Conservation (phyloP, 2,329 filamentous ascomycete species). For the Periconia macrospinosa region DNA sequence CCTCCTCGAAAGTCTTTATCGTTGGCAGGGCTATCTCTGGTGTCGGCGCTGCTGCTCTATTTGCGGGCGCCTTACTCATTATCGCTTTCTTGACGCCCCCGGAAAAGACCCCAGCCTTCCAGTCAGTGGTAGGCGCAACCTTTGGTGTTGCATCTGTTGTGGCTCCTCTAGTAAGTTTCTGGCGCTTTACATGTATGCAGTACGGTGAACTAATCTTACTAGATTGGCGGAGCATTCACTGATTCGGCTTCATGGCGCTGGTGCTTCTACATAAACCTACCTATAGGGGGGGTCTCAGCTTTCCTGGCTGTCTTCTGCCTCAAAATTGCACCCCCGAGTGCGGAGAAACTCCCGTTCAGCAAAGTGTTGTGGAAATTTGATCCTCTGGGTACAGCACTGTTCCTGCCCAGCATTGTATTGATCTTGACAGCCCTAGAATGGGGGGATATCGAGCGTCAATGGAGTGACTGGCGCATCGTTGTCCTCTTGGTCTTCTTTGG, state of each 20-base stretch:
- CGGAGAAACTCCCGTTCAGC: no score
- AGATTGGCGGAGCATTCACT: conserved; percentile 50
- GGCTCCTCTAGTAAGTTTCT: no score
- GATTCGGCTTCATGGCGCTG: conserved; percentile 51
- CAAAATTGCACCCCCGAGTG: no score
- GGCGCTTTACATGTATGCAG: no score
- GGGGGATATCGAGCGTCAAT: conserved; percentile 51
- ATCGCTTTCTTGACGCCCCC: conserved; percentile 49
- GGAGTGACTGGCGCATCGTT: conserved; percentile 49
- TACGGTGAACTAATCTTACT: no score
- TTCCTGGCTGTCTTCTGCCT: conserved; percentile 42
- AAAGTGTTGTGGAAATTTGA: conserved; percentile 48
- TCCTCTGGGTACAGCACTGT: conserved; percentile 44
- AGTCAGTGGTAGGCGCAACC: conserved; percentile 31
- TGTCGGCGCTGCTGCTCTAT: conserved; percentile 54
- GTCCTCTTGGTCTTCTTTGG: conserved; percentile 49
- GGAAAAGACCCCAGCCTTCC: conserved; percentile 49
- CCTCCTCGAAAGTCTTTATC: conserved; percentile 52
- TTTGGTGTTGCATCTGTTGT: conserved; percentile 52
- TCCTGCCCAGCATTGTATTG: conserved; percentile 51
- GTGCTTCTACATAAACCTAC: conserved; percentile 52
- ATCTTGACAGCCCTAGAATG: conserved; percentile 54
- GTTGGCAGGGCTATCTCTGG: conserved; percentile 55
- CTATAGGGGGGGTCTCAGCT: conserved; percentile 52
- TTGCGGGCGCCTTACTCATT: conserved; percentile 51